phyloP scores from a whole-genome alignment of 805 yeast species.

The Candida silvicultrix region DNA sequence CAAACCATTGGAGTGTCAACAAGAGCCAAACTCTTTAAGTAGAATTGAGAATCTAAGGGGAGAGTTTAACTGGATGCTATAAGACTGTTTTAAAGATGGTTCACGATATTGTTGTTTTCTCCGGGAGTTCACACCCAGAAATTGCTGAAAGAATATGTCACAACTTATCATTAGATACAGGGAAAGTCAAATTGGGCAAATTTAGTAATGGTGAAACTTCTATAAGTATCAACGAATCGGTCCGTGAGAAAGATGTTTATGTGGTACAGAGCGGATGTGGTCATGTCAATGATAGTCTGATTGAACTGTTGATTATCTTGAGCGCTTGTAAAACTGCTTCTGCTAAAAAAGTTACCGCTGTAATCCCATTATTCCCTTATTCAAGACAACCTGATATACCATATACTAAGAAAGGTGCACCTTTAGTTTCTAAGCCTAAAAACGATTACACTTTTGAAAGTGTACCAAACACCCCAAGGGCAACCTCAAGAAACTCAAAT shows the following conservation, averaged over 20 bases:
- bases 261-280: constrained; percentile 88
- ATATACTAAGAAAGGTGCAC: constrained; percentile 72
- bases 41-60: too few species aligned
- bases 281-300: constrained; percentile 80
- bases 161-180: constrained; percentile 67
- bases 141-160: constrained; percentile 72
- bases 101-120: constrained; percentile 82
- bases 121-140: constrained; percentile 86
- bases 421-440: constrained; percentile 36
- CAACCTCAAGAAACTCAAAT: constrained; percentile 6
- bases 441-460: constrained; percentile 40
- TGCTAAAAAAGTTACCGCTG: constrained; percentile 92
- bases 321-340: constrained; percentile 97
- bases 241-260: constrained; percentile 95
- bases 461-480: constrained; percentile 44
- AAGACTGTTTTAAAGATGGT: constrained; percentile 31
- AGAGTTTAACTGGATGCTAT: too few species aligned
- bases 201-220: constrained; percentile 93
- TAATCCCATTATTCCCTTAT: constrained; percentile 92
- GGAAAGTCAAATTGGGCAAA: constrained; percentile 57
- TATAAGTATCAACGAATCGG: constrained; percentile 79
- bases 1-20: too few species aligned
- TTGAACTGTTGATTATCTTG: constrained; percentile 88
- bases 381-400: constrained; percentile 95
- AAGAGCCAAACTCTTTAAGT: too few species aligned